Conservation (phyloP, 441 rosid genomes). For the Aquilaria agallochum region DNA sequence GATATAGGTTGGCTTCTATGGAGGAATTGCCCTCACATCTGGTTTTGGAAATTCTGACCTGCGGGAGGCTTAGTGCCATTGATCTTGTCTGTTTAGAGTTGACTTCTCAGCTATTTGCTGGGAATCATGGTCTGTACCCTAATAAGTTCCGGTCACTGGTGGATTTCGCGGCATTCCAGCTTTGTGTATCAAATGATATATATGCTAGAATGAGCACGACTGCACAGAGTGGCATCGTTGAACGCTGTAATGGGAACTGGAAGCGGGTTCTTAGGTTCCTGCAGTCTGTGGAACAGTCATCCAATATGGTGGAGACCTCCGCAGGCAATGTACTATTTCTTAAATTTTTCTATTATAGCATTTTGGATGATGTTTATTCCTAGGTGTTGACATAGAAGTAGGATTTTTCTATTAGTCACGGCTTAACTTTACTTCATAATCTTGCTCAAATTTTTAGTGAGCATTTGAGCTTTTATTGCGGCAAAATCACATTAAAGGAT, state of each 20-base stretch:
- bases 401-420: neutral
- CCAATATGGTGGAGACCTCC: conserved; percentile 72
- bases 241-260: conserved; percentile 83
- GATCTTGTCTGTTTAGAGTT: conserved; percentile 73
- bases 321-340: conserved; percentile 83
- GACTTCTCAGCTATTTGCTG: conserved; percentile 77
- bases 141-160: conserved; percentile 67
- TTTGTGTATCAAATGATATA: conserved; percentile 48
- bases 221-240: conserved; percentile 61
- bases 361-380: too few relatives aligned
- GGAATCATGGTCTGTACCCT: conserved; percentile 56
- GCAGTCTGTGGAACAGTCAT: conserved; percentile 76
- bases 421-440: neutral
- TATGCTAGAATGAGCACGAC: conserved; percentile 50
- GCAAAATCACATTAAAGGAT: neutral
- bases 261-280: conserved; percentile 80
- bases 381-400: neutral
- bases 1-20: conserved; percentile 40
- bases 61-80: conserved; percentile 54
- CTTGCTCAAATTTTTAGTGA: neutral
- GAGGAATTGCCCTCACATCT: conserved; percentile 93
- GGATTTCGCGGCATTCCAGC: conserved; percentile 77
- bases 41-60: conserved; percentile 74
- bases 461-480: neutral
- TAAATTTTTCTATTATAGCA: too few relatives aligned